A percentile compares a stretch with the other conserved stretches of the same genome.
Conservation (phyloP, 2,329 filamentous ascomycete genomes). For the Chrysosporium keratinophilum region DNA sequence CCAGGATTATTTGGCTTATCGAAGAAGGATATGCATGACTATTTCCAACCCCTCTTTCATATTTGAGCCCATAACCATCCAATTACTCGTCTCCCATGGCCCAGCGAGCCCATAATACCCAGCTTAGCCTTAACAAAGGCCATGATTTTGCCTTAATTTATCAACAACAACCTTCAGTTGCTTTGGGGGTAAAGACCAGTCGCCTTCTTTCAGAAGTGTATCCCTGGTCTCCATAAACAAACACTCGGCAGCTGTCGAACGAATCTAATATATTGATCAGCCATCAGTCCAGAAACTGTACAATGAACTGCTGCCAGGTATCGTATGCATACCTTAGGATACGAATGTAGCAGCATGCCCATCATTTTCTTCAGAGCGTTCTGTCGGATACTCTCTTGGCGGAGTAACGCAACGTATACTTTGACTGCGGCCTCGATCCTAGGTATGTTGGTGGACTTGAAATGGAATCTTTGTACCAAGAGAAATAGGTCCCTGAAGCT, state of each 20-base stretch:
- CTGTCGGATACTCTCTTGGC: constrained; percentile 41
- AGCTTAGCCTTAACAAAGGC: neutral
- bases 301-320: neutral
- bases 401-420: constrained; percentile 62
- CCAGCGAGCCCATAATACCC: neutral
- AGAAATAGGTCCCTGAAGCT: constrained; percentile 52
- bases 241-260: constrained; percentile 28
- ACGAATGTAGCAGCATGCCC: constrained; percentile 68
- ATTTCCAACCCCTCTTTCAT: too few relatives aligned
- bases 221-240: constrained; percentile 28
- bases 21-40: too few relatives aligned
- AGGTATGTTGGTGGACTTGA: constrained; percentile 69
- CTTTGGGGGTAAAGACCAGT: constrained; percentile 30
- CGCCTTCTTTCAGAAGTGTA: constrained; percentile 25
- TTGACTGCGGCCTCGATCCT: constrained; percentile 72
- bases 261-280: constrained; percentile 24
- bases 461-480: constrained; percentile 65
- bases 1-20: too few relatives aligned
- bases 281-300: neutral
- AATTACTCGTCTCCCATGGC: neutral
- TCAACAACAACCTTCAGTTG: constrained; percentile 29
- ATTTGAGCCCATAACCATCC: too few relatives aligned
- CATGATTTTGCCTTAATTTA: constrained; percentile 4
- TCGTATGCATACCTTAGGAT: constrained; percentile 54
- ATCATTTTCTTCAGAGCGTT: constrained; percentile 59